phyloP scores from a whole-genome alignment of 1,284 basidiomycete genomes.

The Abortiporus biennis region DNA sequence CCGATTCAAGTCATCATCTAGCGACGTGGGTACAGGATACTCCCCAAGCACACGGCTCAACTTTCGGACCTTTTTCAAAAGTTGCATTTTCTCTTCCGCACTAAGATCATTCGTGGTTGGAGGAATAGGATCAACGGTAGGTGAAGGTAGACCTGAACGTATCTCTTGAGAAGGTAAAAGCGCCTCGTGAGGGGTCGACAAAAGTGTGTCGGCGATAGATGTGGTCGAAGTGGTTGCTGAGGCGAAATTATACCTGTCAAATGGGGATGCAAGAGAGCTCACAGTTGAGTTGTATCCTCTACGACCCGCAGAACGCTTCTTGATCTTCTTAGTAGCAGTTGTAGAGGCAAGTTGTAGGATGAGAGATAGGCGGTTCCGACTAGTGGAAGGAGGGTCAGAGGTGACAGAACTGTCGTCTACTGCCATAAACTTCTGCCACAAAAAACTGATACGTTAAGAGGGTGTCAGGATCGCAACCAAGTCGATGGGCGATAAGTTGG shows the following conservation, averaged over 20 bases:
- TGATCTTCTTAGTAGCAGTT: not conserved
- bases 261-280: not conserved
- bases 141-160: constrained; percentile 9
- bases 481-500: too few relatives aligned
- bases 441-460: too few relatives aligned
- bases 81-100: constrained; percentile 29
- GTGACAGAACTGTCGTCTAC: not conserved
- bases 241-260: not conserved
- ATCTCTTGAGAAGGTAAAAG: constrained; percentile 1
- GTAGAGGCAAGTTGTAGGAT: constrained; percentile 17
- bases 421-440: not conserved
- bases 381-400: constrained; percentile 7
- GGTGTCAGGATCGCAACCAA: too few relatives aligned
- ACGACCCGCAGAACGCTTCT: too few relatives aligned
- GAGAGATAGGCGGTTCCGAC: constrained; percentile 25
- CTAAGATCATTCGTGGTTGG: constrained; percentile 30
- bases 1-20: constrained; percentile 13
- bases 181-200: not conserved
- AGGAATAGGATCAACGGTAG: constrained; percentile 16
- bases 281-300: too few relatives aligned
- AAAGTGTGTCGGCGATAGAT: constrained; percentile 4
- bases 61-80: constrained; percentile 37
- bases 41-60: constrained; percentile 37
- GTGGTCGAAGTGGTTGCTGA: constrained; percentile 1
- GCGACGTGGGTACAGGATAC: constrained; percentile 19